A percentile compares a stretch with the other conserved stretches of the same genome.
These are phyloP conservation scores for Sporothrix humicola DNA, from an alignment of 2,329 filamentous ascomycete species.

Conservation along the genomic window DNA sequence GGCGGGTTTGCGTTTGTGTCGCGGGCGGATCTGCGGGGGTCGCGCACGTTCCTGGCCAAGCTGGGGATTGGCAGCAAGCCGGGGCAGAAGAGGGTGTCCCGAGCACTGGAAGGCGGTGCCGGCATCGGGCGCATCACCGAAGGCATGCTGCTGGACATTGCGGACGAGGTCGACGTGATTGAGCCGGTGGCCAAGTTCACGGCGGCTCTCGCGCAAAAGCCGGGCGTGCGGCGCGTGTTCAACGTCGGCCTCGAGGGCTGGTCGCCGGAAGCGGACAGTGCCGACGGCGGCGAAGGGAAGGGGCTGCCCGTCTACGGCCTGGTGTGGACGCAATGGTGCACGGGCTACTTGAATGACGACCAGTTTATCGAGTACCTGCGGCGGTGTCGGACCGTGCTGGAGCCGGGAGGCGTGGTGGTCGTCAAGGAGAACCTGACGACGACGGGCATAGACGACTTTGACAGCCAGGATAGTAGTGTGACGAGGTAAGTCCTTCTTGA, in stretches of 20 bases:
- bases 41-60: constrained; percentile 73
- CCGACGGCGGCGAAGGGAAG: constrained; percentile 42
- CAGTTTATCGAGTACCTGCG: constrained; percentile 72
- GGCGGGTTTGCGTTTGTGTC: constrained; percentile 72
- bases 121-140: constrained; percentile 81
- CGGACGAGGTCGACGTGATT: constrained; percentile 77
- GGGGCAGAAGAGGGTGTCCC: constrained; percentile 42
- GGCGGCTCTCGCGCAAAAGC: constrained; percentile 59
- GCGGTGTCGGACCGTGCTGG: constrained; percentile 58
- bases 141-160: constrained; percentile 73
- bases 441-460: constrained; percentile 69
- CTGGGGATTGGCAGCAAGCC: constrained; percentile 56
- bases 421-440: constrained; percentile 80
- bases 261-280: constrained; percentile 48
- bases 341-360: constrained; percentile 78
- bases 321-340: constrained; percentile 91
- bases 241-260: constrained; percentile 78
- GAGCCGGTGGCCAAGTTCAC: constrained; percentile 88
- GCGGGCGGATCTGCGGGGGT: constrained; percentile 73
- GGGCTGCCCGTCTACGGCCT: constrained; percentile 66
- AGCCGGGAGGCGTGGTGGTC: constrained; percentile 61
- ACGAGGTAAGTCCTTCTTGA: constrained; percentile 61
- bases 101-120: constrained; percentile 50
- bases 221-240: constrained; percentile 68
- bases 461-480: constrained; percentile 76